Conservation (phyloP, 805 yeast species). For the Tetrapisispora arboricola region DNA sequence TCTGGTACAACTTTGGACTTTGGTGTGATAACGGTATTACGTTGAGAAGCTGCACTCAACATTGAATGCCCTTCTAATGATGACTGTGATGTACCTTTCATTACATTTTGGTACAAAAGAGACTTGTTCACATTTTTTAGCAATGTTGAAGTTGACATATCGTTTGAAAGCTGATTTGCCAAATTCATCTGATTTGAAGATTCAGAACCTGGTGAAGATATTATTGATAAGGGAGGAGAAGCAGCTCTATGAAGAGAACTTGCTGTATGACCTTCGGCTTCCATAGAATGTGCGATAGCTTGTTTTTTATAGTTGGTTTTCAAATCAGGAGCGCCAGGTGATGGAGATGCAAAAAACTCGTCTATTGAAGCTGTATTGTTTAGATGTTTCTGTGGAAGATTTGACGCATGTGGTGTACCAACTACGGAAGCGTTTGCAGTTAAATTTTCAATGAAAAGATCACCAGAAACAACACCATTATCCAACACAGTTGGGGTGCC, state of each 20-base stretch:
- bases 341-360: constrained; percentile 38
- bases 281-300: not conserved
- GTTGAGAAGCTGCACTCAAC: constrained; percentile 7
- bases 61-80: constrained; percentile 15
- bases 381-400: not conserved
- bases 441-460: constrained; percentile 27
- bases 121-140: constrained; percentile 22
- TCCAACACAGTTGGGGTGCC: not conserved
- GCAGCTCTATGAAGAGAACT: constrained; percentile 5
- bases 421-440: constrained; percentile 28
- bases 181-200: constrained; percentile 4
- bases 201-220: constrained; percentile 11
- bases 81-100: constrained; percentile 14
- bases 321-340: not conserved
- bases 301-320: not conserved
- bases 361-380: constrained; percentile 35
- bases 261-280: not conserved
- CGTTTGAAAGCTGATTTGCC: too few relatives aligned
- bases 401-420: constrained; percentile 8
- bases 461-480: constrained; percentile 19
- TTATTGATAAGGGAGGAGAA: constrained; percentile 7
- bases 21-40: constrained; percentile 27
- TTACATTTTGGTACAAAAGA: constrained; percentile 17
- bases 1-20: constrained; percentile 28
- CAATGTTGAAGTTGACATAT: constrained; percentile 18